A percentile compares a stretch with the other conserved stretches of the same genome.
phyloP scores from a whole-genome alignment of 2,329 filamentous ascomycete genomes.

The Aspergillus sclerotialis region DNA sequence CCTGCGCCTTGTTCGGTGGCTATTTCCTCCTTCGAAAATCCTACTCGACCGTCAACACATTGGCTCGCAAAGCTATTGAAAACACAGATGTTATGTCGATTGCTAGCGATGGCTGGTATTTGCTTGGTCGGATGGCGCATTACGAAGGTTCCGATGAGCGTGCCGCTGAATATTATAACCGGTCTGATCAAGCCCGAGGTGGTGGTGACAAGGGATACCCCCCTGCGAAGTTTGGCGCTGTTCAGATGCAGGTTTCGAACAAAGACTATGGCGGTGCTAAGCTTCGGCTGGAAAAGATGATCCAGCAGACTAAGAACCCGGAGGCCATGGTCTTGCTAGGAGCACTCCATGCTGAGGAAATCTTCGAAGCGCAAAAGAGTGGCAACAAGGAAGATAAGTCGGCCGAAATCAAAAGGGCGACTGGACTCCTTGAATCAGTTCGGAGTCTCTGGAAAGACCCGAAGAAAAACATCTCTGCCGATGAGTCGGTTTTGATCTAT shows the following conservation, averaged over 20 bases:
- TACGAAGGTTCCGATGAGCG: constrained; percentile 67
- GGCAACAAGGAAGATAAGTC: constrained; percentile 86
- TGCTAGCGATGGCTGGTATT: constrained; percentile 95
- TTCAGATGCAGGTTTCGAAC: constrained; percentile 79
- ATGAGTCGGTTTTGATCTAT: constrained; percentile 83
- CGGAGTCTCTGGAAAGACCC: constrained; percentile 86
- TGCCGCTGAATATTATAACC: constrained; percentile 79
- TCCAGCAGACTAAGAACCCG: constrained; percentile 72
- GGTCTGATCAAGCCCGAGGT: constrained; percentile 85
- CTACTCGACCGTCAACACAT: constrained; percentile 71
- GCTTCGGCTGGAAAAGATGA: constrained; percentile 86
- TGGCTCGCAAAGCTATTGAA: constrained; percentile 90
- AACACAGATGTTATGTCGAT: constrained; percentile 94
- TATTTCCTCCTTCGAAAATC: constrained; percentile 84
- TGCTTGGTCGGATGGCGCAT: constrained; percentile 86
- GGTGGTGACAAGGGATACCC: constrained; percentile 86
- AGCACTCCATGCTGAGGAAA: constrained; percentile 88
- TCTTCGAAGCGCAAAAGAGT: constrained; percentile 70
- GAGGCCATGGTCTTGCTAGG: constrained; percentile 91
- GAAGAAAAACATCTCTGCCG: constrained; percentile 73
- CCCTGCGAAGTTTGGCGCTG: constrained; percentile 88
- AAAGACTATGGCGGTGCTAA: constrained; percentile 88
- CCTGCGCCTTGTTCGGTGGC: constrained; percentile 80
- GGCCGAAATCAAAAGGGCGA: constrained; percentile 77
- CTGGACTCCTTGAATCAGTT: constrained; percentile 74